phyloP scores from a whole-genome alignment of 208 protist genomes.

The Zelonia costaricensis region DNA sequence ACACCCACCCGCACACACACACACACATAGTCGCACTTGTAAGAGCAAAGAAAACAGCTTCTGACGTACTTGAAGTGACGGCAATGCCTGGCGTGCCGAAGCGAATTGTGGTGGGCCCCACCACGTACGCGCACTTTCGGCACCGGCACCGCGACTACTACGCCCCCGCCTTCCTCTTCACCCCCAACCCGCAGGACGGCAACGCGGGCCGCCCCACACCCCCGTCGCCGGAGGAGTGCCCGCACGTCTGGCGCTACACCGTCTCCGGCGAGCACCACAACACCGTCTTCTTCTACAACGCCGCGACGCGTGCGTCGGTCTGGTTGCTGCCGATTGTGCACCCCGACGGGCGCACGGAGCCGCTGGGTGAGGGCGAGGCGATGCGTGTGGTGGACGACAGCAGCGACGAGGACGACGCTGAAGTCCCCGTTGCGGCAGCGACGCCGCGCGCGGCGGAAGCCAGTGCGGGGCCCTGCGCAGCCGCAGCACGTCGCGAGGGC shows the following conservation, averaged over 20 bases:
- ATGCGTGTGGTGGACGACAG: constrained; percentile 17
- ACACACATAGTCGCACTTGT: not conserved
- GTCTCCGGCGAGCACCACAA: constrained; percentile 51
- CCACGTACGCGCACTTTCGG: constrained; percentile 48
- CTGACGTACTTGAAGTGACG: not conserved
- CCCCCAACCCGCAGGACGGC: not conserved
- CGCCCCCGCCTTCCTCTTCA: constrained; percentile 34
- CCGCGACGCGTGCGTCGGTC: constrained; percentile 29
- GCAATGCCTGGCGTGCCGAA: constrained; percentile 34
- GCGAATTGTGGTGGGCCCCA: constrained; percentile 52
- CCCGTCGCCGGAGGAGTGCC: constrained; percentile 9
- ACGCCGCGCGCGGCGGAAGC: too few relatives aligned
- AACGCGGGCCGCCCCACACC: not conserved
- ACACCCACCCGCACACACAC: not conserved
- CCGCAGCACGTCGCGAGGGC: too few relatives aligned
- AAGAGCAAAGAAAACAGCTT: not conserved
- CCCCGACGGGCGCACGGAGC: constrained; percentile 19
- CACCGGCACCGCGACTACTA: constrained; percentile 49
- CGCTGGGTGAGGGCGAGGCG: constrained; percentile 22
- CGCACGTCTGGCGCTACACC: constrained; percentile 57
- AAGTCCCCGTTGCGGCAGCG: not conserved
- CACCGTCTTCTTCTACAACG: constrained; percentile 72
- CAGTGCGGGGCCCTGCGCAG: not conserved
- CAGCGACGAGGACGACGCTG: not conserved
- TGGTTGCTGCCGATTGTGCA: constrained; percentile 68